Conservation (phyloP, 202 grass and related monocot species). For the Brachypodium distachyon region DNA sequence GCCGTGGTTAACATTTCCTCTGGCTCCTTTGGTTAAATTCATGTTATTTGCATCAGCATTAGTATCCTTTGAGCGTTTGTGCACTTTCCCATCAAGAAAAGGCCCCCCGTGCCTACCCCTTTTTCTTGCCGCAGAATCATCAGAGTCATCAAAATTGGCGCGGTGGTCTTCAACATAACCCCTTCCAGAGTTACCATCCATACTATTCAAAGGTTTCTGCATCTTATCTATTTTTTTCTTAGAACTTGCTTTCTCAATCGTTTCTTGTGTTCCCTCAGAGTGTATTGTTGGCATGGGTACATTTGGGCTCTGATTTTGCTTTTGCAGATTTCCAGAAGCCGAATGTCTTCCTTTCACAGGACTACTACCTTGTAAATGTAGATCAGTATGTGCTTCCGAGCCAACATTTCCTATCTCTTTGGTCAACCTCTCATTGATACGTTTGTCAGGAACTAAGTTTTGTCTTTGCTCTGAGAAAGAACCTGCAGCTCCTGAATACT, state of each 20-base stretch:
- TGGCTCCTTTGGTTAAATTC: conserved; percentile 29
- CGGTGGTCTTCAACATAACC: conserved; percentile 22
- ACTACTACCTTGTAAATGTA: conserved; percentile 30
- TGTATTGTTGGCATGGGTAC: conserved; percentile 21
- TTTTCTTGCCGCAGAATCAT: conserved; percentile 45
- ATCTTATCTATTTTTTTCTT: conserved; percentile 45
- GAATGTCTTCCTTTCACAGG: conserved; percentile 36
- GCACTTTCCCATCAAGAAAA: conserved; percentile 43
- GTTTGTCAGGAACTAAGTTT: conserved; percentile 36
- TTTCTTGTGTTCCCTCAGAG: conserved; percentile 33
- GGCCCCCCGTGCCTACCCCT: conserved; percentile 20
- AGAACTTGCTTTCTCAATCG: conserved; percentile 34
- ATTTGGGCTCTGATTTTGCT: conserved; percentile 41
- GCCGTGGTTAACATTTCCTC: conserved; percentile 17
- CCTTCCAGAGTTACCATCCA: conserved; percentile 31
- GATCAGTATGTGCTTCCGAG: conserved; percentile 13
- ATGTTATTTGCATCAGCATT: conserved; percentile 33
- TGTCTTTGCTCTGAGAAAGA: conserved; percentile 30
- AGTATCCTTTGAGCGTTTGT: conserved; percentile 39
- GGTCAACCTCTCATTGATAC: conserved; percentile 22
- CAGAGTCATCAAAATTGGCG: conserved; percentile 33
- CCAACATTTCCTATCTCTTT: conserved; percentile 44
- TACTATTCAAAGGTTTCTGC: conserved; percentile 41
- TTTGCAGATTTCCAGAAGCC: conserved; percentile 41
- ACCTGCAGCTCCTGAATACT: conserved; percentile 24